phyloP scores from a whole-genome alignment of 495 filamentous ascomycete genomes.

The Daldinia vernicosa region DNA sequence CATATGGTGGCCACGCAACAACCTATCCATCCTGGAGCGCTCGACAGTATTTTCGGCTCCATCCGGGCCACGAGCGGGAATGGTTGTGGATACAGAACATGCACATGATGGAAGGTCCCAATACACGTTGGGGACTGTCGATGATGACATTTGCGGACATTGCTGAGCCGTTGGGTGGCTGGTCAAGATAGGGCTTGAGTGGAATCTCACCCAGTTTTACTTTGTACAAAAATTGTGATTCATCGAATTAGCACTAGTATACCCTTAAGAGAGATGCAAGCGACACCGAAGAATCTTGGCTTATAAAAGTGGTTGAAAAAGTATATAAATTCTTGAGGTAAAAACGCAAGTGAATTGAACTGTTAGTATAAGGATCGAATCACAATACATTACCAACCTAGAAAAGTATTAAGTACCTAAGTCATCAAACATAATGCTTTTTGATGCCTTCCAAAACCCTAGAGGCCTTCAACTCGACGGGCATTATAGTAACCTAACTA shows the following conservation, averaged over 20 bases:
- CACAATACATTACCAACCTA: too few relatives aligned
- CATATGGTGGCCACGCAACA: constrained; percentile 26
- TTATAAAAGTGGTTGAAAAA: too few relatives aligned
- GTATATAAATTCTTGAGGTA: too few relatives aligned
- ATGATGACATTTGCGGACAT: constrained; percentile 32
- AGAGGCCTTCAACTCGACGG: too few relatives aligned
- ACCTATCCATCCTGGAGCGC: constrained; percentile 31
- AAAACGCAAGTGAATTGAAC: too few relatives aligned
- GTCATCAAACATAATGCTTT: too few relatives aligned
- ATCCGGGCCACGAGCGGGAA: constrained; percentile 28
- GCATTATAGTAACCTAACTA: too few relatives aligned
- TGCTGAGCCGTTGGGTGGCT: constrained; percentile 11
- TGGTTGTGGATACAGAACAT: constrained; percentile 24
- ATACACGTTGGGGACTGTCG: constrained; percentile 29
- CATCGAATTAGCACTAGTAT: not conserved
- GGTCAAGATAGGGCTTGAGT: not conserved
- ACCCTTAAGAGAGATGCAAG: not conserved
- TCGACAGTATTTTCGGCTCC: constrained; percentile 29
- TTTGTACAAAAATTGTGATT: not conserved
- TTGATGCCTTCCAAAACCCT: too few relatives aligned
- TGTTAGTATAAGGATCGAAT: too few relatives aligned
- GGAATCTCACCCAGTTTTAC: not conserved
- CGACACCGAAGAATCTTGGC: not conserved
- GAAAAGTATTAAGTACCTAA: too few relatives aligned
- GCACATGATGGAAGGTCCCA: constrained; percentile 25